Evolutionary conservation across 2,329 filamentous ascomycete genomes (phyloP), one percentile per base, ranked within the genome.

Genomic region (Colletotrichum sp.): DNA sequence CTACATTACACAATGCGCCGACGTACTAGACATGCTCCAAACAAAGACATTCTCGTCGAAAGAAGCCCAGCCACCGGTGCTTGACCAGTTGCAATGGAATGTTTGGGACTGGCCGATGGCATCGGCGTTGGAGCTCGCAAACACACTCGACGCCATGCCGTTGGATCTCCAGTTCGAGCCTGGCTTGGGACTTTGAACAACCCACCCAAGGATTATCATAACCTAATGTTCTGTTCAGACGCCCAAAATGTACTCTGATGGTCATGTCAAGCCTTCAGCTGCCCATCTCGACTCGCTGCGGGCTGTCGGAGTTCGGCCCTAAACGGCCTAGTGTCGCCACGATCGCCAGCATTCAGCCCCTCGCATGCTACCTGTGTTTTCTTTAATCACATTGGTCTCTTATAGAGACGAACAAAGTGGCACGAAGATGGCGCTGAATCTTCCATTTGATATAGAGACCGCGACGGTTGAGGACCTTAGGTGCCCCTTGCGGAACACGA

Each of bases 41-140:
- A 55, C 32, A 18, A 80, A 80, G 70, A 78, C 78, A 1, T 80
- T 80, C 32, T 77, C 77, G 8, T 65, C 74, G 7, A 30, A 74
- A 16, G 67, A 76, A 28, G 32, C 64, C 3, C 57, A 70, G 7
- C 72, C 69, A n/a, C 64, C 70, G 6, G 52, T 39, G 16, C 21
- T 76, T 2, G 78, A 80, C 6, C 77, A 79, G 36, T 66, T 80
- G 15, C 80, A 80, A 13, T 81, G 78, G 78, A 81, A 81, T 24
- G 73, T 81, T 16, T 81, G 79, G 80, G 78, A 81, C 10, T 81
- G 79, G 80, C 80, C 80, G 1, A 79, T 81, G 75, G 80, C 73
- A 21, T 81, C 80, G 8, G 79, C 78, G 2, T 32, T 81, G 49
- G 79, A 81, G 39, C 78, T 81, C 10, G 74, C 78, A 16, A 81